Evolutionary conservation across 257 asterid species (phyloP).

Genomic region (Capsicum chinense): DNA sequence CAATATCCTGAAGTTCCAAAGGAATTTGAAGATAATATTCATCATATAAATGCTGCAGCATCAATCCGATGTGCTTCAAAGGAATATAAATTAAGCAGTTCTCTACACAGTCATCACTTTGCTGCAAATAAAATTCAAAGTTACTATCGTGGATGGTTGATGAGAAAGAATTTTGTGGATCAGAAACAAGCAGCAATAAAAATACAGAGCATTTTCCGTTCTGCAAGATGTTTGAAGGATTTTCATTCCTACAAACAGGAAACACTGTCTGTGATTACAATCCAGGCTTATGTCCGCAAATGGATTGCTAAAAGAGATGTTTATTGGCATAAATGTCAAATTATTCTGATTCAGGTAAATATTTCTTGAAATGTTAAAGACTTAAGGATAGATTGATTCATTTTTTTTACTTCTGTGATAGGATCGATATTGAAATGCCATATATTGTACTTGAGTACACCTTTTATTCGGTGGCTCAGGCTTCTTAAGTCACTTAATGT

Average conservation of each 20-base stretch:
- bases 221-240: slow-evolving; percentile 48
- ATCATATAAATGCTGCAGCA: slow-evolving; percentile 50
- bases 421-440: neutral
- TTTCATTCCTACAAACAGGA: slow-evolving; percentile 48
- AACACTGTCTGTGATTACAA: slow-evolving; percentile 50
- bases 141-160: slow-evolving; percentile 61
- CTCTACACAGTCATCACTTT: slow-evolving; percentile 43
- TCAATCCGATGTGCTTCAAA: slow-evolving; percentile 62
- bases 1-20: slow-evolving; percentile 34
- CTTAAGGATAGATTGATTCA: neutral
- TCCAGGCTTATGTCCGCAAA: slow-evolving; percentile 78
- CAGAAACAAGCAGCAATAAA: slow-evolving; percentile 53
- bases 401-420: neutral
- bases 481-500: slow-evolving; percentile 15
- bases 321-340: slow-evolving; percentile 41
- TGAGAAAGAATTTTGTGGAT: slow-evolving; percentile 49
- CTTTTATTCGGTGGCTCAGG: neutral
- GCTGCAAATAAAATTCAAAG: slow-evolving; percentile 88
- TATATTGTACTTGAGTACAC: slow-evolving; percentile 13
- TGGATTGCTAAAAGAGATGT: slow-evolving; percentile 66
- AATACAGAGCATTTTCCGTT: slow-evolving; percentile 60
- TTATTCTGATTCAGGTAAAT: slow-evolving; percentile 66
- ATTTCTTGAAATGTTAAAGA: slow-evolving; percentile 12
- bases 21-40: slow-evolving; percentile 37
- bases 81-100: slow-evolving; percentile 40